Evolutionary conservation across 139 green algal species (phyloP).

Genomic region (Zygnema circumcarinatum): DNA sequence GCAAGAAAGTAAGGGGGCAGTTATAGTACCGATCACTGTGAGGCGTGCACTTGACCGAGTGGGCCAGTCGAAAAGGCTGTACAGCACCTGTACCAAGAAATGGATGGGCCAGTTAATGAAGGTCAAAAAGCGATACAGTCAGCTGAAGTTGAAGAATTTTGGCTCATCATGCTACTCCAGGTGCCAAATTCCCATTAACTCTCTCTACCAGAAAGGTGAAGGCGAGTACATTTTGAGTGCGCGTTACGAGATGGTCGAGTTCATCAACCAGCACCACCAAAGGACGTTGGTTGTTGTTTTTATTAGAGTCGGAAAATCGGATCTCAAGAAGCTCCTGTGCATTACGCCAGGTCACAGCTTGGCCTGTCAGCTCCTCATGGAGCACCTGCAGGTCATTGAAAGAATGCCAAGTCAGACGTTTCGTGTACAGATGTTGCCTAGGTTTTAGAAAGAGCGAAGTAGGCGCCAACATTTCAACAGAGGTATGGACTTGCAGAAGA

Average conservation of each 20-base stretch:
- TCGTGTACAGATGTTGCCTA: neutral
- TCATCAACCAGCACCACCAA: conserved; percentile 92
- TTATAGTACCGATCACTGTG: conserved; percentile 49
- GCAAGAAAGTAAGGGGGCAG: neutral
- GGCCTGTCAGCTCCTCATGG: conserved; percentile 78
- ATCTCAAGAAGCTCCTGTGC: conserved; percentile 77
- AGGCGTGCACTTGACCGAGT: conserved; percentile 39
- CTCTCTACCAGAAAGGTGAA: too few species aligned
- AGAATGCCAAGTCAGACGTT: neutral
- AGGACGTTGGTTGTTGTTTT: conserved; percentile 12
- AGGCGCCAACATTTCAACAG: too few species aligned
- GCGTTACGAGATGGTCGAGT: conserved; percentile 93
- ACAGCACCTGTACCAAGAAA: conserved; percentile 81
- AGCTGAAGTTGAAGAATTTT: too few species aligned
- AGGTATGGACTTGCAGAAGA: too few species aligned
- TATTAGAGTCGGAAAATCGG: conserved; percentile 64
- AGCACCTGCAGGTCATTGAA: conserved; percentile 30
- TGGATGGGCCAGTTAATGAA: too few species aligned
- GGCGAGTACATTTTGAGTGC: conserved; percentile 73
- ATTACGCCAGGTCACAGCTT: conserved; percentile 66
- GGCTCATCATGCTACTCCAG: too few species aligned
- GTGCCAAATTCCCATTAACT: too few species aligned
- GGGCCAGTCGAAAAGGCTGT: conserved; percentile 98
- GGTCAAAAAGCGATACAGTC: too few species aligned
- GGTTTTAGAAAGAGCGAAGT: neutral